A percentile compares a stretch with the other conserved stretches of the same genome.
Evolutionary conservation across 1,284 basidiomycete genomes (phyloP).

Genomic region (Volvariella surrecta): DNA sequence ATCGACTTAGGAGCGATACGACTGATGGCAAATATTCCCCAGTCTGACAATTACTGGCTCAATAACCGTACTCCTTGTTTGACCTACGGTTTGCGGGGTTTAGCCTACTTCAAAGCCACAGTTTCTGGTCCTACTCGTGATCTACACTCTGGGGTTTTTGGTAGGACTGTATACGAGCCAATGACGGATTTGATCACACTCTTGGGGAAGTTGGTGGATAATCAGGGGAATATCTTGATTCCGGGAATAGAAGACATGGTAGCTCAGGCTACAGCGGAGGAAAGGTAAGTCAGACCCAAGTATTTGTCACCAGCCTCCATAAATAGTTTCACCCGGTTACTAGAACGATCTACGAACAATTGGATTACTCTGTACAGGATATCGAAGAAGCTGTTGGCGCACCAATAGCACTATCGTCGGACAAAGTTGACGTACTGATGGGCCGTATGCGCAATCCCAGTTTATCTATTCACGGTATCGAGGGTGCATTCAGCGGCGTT

Average conservation of each 20-base stretch:
- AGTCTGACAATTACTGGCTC: slow-evolving; percentile 88
- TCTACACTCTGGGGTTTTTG: slow-evolving; percentile 89
- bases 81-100: slow-evolving; percentile 79
- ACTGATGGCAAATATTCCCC: slow-evolving; percentile 1
- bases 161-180: slow-evolving; percentile 83
- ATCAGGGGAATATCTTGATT: slow-evolving; percentile 79
- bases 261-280: slow-evolving; percentile 65
- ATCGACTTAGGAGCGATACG: background rate
- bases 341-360: slow-evolving; percentile 59
- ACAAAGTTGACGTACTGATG: slow-evolving; percentile 87
- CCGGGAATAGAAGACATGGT: slow-evolving; percentile 92
- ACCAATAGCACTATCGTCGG: slow-evolving; percentile 66
- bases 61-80: slow-evolving; percentile 71
- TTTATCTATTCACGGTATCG: slow-evolving; percentile 92
- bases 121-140: slow-evolving; percentile 85
- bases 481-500: slow-evolving; percentile 89
- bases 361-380: slow-evolving; percentile 73
- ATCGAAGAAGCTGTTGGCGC: slow-evolving; percentile 79
- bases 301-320: background rate
- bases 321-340: slow-evolving; percentile 1
- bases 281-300: slow-evolving; percentile 38
- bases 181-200: slow-evolving; percentile 76
- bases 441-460: slow-evolving; percentile 84
- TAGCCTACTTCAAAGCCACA: slow-evolving; percentile 84
- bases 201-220: slow-evolving; percentile 84